phyloP scores from a whole-genome alignment of 2,329 filamentous ascomycete species.

The Penicillium fuscoglaucum region DNA sequence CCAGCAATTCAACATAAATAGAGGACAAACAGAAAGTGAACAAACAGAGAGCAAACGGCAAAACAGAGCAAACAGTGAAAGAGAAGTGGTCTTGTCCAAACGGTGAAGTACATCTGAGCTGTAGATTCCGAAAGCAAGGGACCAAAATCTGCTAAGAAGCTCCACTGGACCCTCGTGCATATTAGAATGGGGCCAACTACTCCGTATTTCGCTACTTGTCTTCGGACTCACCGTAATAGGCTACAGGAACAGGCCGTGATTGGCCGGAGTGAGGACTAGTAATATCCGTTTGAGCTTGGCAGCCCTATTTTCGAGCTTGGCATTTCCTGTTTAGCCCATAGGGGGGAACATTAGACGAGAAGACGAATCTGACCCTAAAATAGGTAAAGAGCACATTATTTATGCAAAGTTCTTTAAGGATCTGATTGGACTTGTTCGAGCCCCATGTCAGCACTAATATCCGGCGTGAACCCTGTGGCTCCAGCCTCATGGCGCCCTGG shows the following conservation, averaged over 20 bases:
- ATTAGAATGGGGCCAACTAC: neutral
- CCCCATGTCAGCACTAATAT: constrained; percentile 1
- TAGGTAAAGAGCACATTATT: neutral
- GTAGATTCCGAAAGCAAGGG: neutral
- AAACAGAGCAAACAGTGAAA: neutral
- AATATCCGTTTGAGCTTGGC: neutral
- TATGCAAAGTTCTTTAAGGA: neutral
- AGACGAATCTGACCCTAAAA: neutral
- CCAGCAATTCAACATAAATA: neutral
- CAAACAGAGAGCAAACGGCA: neutral
- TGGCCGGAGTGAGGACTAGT: neutral
- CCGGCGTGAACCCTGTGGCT: neutral
- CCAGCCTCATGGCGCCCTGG: neutral
- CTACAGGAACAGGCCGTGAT: neutral
- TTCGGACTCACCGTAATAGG: neutral
- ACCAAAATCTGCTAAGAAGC: too few species aligned
- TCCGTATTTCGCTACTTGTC: neutral
- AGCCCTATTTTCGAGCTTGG: neutral
- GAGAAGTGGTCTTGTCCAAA: neutral
- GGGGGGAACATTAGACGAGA: neutral
- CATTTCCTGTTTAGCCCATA: neutral
- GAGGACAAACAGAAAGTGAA: neutral
- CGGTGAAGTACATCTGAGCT: neutral
- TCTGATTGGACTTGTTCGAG: neutral
- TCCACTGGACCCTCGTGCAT: neutral